These are phyloP conservation scores for Pythium pyrilobum DNA, from an alignment of 352 stramenopile genomes.

Conservation along the genomic window DNA sequence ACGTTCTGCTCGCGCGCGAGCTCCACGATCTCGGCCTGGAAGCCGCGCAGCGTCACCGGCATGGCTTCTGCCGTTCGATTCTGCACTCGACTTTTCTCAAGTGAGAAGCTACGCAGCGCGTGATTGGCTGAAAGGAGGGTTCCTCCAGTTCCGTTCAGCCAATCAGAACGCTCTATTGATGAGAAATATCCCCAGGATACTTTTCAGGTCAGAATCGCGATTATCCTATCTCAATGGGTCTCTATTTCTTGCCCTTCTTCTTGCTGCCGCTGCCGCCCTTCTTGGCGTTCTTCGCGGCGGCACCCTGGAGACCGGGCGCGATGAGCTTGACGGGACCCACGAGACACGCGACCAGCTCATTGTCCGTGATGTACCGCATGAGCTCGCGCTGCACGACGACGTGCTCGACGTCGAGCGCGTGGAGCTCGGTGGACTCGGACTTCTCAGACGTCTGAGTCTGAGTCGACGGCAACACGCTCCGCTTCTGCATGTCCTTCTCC, in stretches of 20 bases:
- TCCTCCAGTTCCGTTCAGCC: neutral
- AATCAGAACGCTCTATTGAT: neutral
- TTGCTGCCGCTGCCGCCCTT: slow-evolving; percentile 29
- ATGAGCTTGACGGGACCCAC: slow-evolving; percentile 89
- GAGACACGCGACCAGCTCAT: slow-evolving; percentile 87
- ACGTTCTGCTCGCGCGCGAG: slow-evolving; percentile 68
- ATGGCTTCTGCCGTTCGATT: no score
- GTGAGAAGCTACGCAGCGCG: neutral
- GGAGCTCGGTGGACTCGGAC: slow-evolving; percentile 5
- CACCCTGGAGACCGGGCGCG: slow-evolving; percentile 52
- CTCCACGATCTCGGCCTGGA: slow-evolving; percentile 68
- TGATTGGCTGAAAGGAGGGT: neutral
- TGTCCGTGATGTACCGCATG: slow-evolving; percentile 86
- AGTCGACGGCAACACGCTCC: neutral
- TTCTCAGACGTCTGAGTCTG: neutral
- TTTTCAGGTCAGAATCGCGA: no score
- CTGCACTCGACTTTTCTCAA: no score
- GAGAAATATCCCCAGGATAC: slow-evolving; percentile 6
- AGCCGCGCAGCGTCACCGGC: slow-evolving; percentile 37
- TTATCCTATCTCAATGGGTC: slow-evolving; percentile 3
- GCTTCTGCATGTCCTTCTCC: slow-evolving; percentile 41
- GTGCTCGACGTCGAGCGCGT: slow-evolving; percentile 52
- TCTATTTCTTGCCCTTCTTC: slow-evolving; percentile 21
- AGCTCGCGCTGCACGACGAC: slow-evolving; percentile 80
- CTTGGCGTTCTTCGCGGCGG: slow-evolving; percentile 24